Conservation (phyloP, 1,139 yeast genomes). For the Hyphopichia buzzinii region DNA sequence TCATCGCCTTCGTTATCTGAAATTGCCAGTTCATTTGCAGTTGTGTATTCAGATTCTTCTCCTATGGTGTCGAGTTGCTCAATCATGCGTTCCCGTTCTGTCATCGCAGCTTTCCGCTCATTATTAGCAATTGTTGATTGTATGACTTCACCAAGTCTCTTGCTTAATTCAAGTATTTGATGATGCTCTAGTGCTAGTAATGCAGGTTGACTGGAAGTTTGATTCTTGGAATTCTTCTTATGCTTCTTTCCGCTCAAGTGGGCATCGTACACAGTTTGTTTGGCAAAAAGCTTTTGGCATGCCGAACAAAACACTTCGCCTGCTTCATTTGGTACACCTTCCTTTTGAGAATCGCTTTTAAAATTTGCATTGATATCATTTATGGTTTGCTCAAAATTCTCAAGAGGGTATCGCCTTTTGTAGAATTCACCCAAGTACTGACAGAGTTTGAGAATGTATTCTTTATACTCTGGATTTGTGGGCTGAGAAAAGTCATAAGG, state of each 20-base stretch:
- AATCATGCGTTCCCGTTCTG: conserved; percentile 67
- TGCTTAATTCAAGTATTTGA: conserved; percentile 30
- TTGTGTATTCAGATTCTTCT: conserved; percentile 36
- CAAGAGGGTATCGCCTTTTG: conserved; percentile 50
- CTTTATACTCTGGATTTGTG: conserved; percentile 31
- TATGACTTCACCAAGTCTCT: conserved; percentile 34
- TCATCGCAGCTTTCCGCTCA: conserved; percentile 66
- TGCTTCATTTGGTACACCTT: conserved; percentile 19
- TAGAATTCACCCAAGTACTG: conserved; percentile 26
- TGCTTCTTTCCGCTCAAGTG: conserved; percentile 83
- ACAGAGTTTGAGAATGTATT: conserved; percentile 43
- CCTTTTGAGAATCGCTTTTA: conserved; percentile 2
- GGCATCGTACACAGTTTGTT: conserved; percentile 60
- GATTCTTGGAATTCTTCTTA: conserved; percentile 39
- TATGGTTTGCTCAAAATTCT: conserved; percentile 35
- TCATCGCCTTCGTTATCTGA: conserved; percentile 27
- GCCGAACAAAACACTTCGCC: conserved; percentile 55
- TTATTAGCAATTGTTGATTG: conserved; percentile 56
- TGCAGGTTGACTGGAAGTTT: conserved; percentile 3
- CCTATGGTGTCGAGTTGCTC: conserved; percentile 40
- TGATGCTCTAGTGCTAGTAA: conserved; percentile 23
- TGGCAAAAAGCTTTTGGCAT: conserved; percentile 66
- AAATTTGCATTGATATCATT: not conserved
- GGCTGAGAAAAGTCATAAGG: conserved; percentile 25
- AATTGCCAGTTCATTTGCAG: conserved; percentile 28